These are phyloP conservation scores for Betula pendula DNA, from an alignment of 306 rosid species.

Conservation along the genomic window DNA sequence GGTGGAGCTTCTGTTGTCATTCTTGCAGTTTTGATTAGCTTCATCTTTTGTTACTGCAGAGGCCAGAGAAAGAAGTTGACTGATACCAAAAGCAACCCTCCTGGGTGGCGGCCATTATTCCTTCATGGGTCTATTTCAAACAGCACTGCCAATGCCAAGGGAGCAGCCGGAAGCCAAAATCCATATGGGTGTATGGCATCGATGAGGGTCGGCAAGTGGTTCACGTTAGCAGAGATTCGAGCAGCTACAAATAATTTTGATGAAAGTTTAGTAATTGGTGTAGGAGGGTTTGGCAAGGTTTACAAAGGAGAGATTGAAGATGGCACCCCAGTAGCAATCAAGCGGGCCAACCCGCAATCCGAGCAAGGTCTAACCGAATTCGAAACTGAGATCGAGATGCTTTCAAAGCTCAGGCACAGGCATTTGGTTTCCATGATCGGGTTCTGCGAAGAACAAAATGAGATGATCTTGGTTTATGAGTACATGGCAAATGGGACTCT, in stretches of 20 bases:
- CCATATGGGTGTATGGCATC: slow-evolving; percentile 46
- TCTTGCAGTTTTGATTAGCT: slow-evolving; percentile 38
- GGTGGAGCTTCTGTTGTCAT: slow-evolving; percentile 54
- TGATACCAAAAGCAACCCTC: slow-evolving; percentile 54
- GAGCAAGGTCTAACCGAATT: slow-evolving; percentile 90
- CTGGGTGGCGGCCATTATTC: slow-evolving; percentile 73
- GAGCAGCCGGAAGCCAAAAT: slow-evolving; percentile 55
- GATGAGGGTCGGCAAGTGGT: slow-evolving; percentile 65
- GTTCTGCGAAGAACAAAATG: slow-evolving; percentile 86
- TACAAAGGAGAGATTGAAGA: slow-evolving; percentile 80
- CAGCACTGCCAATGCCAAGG: slow-evolving; percentile 57
- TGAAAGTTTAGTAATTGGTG: slow-evolving; percentile 80
- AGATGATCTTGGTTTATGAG: slow-evolving; percentile 95
- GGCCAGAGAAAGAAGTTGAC: slow-evolving; percentile 40
- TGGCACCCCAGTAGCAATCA: slow-evolving; percentile 75
- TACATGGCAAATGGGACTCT: slow-evolving; percentile 94
- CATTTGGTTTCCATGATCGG: slow-evolving; percentile 94
- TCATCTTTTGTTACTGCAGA: slow-evolving; percentile 52
- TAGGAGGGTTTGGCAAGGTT: slow-evolving; percentile 97
- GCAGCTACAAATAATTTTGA: slow-evolving; percentile 77
- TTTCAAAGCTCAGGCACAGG: slow-evolving; percentile 89
- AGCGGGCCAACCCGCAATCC: slow-evolving; percentile 89
- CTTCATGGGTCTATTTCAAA: slow-evolving; percentile 51
- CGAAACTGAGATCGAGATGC: slow-evolving; percentile 99
- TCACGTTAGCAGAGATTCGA: slow-evolving; percentile 65